Conservation (phyloP, 768 basidiomycete genomes). For the Kwoniella botswanensis region DNA sequence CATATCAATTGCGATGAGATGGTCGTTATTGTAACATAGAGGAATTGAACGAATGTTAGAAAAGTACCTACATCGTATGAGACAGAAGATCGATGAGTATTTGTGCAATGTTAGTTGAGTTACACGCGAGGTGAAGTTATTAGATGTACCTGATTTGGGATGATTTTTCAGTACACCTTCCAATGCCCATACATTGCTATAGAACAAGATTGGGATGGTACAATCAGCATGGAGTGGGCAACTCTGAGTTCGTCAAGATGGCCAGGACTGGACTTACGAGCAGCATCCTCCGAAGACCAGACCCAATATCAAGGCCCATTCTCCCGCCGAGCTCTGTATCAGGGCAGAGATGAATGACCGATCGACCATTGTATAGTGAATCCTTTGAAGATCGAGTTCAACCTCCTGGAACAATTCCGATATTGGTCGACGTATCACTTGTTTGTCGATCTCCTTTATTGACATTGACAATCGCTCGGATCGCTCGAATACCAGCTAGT, state of each 20-base stretch:
- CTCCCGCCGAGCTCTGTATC: constrained; percentile 35
- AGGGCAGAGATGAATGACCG: constrained; percentile 19
- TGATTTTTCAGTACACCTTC: constrained; percentile 74
- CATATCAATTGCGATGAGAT: constrained; percentile 68
- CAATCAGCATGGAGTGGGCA: too few species aligned
- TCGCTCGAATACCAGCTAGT: neutral
- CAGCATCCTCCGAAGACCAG: constrained; percentile 84
- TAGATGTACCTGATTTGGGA: constrained; percentile 67
- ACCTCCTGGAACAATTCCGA: too few species aligned
- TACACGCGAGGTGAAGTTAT: neutral
- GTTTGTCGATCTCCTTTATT: too few species aligned
- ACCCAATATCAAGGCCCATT: constrained; percentile 69
- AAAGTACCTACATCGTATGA: constrained; percentile 66
- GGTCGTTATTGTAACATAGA: constrained; percentile 73
- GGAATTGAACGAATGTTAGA: constrained; percentile 82
- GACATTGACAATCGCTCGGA: neutral
- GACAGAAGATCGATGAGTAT: neutral
- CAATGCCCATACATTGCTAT: constrained; percentile 73
- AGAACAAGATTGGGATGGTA: neutral
- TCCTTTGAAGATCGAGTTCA: too few species aligned
- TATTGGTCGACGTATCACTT: too few species aligned
- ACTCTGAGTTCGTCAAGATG: neutral
- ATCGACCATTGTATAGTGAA: constrained; percentile 18
- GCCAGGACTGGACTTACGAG: constrained; percentile 59
- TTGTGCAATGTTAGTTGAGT: too few species aligned